Percentiles rank a stretch among this genome's conserved stretches.
Evolutionary conservation across 306 rosid species (phyloP).

Genomic region (Begonia masoniana): DNA sequence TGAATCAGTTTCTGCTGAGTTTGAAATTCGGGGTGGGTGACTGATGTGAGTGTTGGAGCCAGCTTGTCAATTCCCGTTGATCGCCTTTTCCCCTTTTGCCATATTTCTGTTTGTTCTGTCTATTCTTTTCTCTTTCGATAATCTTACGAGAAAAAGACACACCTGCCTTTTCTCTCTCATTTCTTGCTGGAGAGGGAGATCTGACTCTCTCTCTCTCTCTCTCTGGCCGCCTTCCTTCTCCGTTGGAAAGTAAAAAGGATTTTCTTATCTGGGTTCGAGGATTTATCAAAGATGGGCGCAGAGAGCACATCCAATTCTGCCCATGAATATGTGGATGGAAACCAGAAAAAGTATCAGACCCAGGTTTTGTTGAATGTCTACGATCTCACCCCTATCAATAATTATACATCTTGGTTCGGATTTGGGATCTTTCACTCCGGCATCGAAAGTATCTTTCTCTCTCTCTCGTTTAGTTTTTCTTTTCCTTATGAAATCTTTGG

Average conservation of each 20-base stretch:
- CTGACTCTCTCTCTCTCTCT: constrained; percentile 3
- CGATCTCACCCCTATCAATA: constrained; percentile 86
- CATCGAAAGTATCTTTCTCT: constrained; percentile 47
- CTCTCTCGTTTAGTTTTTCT: neutral
- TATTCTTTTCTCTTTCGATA: no score
- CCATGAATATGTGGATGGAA: constrained; percentile 15
- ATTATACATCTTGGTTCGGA: constrained; percentile 73
- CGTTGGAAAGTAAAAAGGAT: no score
- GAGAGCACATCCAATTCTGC: constrained; percentile 30
- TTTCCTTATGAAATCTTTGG: neutral
- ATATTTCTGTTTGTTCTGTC: neutral
- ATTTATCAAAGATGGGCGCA: constrained; percentile 32
- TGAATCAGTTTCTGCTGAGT: no score
- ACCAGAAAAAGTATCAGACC: constrained; percentile 7
- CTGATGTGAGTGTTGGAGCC: no score
- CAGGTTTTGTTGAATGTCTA: constrained; percentile 66
- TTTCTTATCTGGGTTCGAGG: no score
- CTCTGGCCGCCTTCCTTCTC: neutral
- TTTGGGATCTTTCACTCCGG: constrained; percentile 93
- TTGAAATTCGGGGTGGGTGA: no score
- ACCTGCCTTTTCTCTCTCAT: no score
- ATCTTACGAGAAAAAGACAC: no score
- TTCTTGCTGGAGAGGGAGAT: constrained; percentile 29
- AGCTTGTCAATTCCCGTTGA: no score
- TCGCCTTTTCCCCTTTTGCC: no score